A percentile compares a stretch with the other conserved stretches of the same genome.
Conservation (phyloP, 2,329 filamentous ascomycete genomes). For the Alternaria brassicicola region DNA sequence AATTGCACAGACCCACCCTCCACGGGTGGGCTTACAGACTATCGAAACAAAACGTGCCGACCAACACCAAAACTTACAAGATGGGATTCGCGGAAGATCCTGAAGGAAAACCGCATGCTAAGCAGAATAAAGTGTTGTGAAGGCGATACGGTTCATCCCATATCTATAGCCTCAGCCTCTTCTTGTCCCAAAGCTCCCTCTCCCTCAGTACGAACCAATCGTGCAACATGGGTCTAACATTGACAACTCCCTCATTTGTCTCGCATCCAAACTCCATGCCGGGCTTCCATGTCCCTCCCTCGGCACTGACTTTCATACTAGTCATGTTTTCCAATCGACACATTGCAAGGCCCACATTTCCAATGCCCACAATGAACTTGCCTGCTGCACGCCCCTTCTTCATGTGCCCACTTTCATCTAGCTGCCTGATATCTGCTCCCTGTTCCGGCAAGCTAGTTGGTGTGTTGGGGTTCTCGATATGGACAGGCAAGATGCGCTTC, state of each 20-base stretch:
- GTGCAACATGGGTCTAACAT: slow-evolving; percentile 72
- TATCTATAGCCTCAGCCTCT: slow-evolving; percentile 20
- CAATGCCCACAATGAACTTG: slow-evolving; percentile 78
- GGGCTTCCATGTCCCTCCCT: slow-evolving; percentile 65
- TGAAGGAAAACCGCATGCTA: not conserved
- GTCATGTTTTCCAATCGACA: slow-evolving; percentile 93
- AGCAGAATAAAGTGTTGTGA: not conserved
- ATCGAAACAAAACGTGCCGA: not conserved
- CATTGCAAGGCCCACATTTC: slow-evolving; percentile 84
- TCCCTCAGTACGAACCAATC: slow-evolving; percentile 67
- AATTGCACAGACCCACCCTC: slow-evolving; percentile 27
- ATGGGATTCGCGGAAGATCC: not conserved
- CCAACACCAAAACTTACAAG: not conserved
- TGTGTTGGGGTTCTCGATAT: slow-evolving; percentile 62
- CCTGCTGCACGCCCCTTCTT: slow-evolving; percentile 71
- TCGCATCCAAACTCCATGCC: slow-evolving; percentile 58
- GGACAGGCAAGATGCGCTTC: slow-evolving; percentile 83
- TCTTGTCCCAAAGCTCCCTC: slow-evolving; percentile 39
- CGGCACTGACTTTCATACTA: slow-evolving; percentile 72
- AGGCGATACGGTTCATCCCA: not conserved
- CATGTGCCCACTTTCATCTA: slow-evolving; percentile 50
- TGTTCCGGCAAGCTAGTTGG: slow-evolving; percentile 45
- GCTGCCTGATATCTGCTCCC: slow-evolving; percentile 61
- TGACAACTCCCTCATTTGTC: slow-evolving; percentile 31
- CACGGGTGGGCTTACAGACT: slow-evolving; percentile 5